Percentiles rank a stretch among this genome's conserved stretches.
These are phyloP conservation scores for Shiraia bambusicola DNA, from an alignment of 2,329 filamentous ascomycete species.

Conservation along the genomic window DNA sequence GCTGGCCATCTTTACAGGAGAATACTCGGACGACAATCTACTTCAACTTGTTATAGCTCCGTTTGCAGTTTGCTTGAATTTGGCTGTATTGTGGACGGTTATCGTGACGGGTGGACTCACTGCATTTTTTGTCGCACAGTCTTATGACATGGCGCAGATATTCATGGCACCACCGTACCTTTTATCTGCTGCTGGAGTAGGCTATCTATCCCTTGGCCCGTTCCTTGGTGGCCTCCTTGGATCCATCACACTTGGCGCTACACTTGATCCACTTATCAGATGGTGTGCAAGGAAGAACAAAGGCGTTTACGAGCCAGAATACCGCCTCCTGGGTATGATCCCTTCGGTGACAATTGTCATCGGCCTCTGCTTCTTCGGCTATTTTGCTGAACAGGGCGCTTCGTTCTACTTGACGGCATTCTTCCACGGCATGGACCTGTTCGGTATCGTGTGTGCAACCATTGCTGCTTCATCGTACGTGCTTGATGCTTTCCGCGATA, in stretches of 20 bases:
- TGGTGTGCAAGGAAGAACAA: constrained; percentile 53
- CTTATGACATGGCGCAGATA: constrained; percentile 50
- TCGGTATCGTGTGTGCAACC: constrained; percentile 36
- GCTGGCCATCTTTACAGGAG: constrained; percentile 44
- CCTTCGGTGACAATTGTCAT: constrained; percentile 38
- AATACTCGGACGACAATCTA: constrained; percentile 42
- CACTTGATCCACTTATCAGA: constrained; percentile 43
- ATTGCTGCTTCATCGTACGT: constrained; percentile 41
- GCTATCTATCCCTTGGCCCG: constrained; percentile 47
- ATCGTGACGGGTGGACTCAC: constrained; percentile 49
- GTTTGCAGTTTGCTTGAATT: constrained; percentile 54
- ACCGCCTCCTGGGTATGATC: constrained; percentile 46
- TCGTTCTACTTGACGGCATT: constrained; percentile 35
- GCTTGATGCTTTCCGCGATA: constrained; percentile 45
- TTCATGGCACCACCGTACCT: constrained; percentile 53
- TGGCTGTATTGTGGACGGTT: constrained; percentile 55
- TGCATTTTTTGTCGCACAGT: constrained; percentile 48
- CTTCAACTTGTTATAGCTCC: constrained; percentile 47
- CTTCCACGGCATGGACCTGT: constrained; percentile 38
- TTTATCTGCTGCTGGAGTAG: constrained; percentile 45
- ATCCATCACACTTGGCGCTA: constrained; percentile 16
- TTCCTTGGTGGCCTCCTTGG: constrained; percentile 44
- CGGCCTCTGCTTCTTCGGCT: constrained; percentile 46
- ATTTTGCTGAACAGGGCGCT: constrained; percentile 26
- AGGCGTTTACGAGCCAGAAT: constrained; percentile 59